These are phyloP conservation scores for Chalciporus pseudorubinellus DNA, from an alignment of 768 basidiomycete species.

Conservation along the genomic window DNA sequence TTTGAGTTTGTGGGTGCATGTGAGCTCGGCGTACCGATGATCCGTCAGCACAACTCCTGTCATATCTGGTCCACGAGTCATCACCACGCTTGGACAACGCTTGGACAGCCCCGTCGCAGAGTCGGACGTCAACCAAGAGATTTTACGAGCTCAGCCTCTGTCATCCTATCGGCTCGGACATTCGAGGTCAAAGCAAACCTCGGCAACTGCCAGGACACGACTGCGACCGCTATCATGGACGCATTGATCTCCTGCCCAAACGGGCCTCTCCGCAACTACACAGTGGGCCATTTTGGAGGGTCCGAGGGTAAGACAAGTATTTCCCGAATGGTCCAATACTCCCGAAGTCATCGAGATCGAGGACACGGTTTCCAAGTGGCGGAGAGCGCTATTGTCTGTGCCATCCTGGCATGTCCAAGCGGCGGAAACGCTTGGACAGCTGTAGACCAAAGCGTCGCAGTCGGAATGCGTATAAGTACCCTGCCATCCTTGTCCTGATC, in stretches of 20 bases:
- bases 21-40: not conserved
- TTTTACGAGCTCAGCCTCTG: not conserved
- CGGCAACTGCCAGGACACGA: not conserved
- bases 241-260: too few relatives aligned
- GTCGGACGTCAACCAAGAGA: too few relatives aligned
- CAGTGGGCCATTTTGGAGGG: not conserved
- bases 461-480: conserved; percentile 11
- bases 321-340: conserved; percentile 2
- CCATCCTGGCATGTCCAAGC: conserved; percentile 12
- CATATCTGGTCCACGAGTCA: not conserved
- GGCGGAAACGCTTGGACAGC: conserved; percentile 14
- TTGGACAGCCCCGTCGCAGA: not conserved
- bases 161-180: not conserved
- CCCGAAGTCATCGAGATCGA: conserved; percentile 8
- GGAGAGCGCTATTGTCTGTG: conserved; percentile 8
- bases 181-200: not conserved
- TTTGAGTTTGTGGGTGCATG: not conserved
- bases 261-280: not conserved
- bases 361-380: not conserved
- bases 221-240: not conserved
- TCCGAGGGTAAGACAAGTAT: not conserved
- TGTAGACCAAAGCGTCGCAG: conserved; percentile 4
- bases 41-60: too few relatives aligned
- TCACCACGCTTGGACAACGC: not conserved
- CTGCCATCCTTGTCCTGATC: not conserved